Conservation (phyloP, 202 grass and related monocot genomes). For the Digitaria exilis region DNA sequence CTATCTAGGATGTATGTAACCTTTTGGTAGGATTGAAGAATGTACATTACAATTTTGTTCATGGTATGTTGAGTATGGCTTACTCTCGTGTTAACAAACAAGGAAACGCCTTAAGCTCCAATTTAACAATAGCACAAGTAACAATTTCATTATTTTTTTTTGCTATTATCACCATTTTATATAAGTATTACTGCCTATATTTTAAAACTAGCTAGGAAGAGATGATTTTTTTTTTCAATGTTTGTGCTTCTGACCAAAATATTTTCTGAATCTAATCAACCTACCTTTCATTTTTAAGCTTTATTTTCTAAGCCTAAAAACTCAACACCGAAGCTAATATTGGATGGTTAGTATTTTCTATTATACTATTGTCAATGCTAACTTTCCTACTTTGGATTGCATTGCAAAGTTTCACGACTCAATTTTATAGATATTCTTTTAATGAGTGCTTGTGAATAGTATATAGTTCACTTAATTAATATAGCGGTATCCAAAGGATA, state of each 20-base stretch:
- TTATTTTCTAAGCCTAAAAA: background rate
- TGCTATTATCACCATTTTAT: too few relatives aligned
- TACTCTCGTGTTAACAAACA: too few relatives aligned
- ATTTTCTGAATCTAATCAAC: background rate
- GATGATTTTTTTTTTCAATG: background rate
- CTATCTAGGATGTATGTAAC: too few relatives aligned
- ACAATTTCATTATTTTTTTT: too few relatives aligned
- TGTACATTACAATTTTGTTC: too few relatives aligned
- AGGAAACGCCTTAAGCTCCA: too few relatives aligned
- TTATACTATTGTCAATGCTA: too few relatives aligned
- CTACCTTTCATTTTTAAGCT: background rate
- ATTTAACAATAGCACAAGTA: too few relatives aligned
- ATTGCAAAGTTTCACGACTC: background rate
- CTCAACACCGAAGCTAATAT: background rate
- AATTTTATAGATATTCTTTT: background rate
- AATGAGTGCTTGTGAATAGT: background rate
- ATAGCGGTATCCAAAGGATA: background rate
- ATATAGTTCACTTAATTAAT: background rate
- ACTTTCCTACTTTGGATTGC: background rate
- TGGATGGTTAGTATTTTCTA: background rate
- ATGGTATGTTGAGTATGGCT: too few relatives aligned
- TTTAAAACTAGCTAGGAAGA: too few relatives aligned
- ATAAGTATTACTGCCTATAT: too few relatives aligned
- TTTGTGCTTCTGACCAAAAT: background rate
- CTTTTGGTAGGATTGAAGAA: too few relatives aligned